phyloP scores from a whole-genome alignment of 495 filamentous ascomycete genomes.

The Poronia punctata region DNA sequence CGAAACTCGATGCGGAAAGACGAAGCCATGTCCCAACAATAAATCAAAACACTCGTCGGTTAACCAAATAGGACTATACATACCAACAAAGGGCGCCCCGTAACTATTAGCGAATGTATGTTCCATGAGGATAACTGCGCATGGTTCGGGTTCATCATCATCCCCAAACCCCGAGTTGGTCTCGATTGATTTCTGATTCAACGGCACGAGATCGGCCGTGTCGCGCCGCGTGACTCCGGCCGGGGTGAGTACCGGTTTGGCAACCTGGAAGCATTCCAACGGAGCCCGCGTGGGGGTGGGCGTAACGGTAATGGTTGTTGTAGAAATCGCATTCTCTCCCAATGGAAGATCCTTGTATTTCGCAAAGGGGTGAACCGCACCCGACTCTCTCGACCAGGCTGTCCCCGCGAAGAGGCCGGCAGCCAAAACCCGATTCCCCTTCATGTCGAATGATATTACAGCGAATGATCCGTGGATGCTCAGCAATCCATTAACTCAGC shows the following conservation, averaged over 20 bases:
- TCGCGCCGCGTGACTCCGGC: slow-evolving; percentile 31
- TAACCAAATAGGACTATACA: slow-evolving; percentile 6
- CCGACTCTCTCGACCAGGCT: slow-evolving; percentile 5
- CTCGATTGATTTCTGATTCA: slow-evolving; percentile 8
- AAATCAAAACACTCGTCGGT: background rate
- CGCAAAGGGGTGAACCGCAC: slow-evolving; percentile 15
- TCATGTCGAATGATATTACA: no score
- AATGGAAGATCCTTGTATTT: slow-evolving; percentile 16
- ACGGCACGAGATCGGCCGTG: slow-evolving; percentile 21
- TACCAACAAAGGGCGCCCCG: slow-evolving; percentile 73
- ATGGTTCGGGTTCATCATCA: slow-evolving; percentile 23
- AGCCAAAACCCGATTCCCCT: no score
- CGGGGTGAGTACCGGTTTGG: slow-evolving; percentile 52
- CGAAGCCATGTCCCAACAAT: slow-evolving; percentile 8
- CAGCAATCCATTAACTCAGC: no score
- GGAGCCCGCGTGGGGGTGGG: slow-evolving; percentile 13
- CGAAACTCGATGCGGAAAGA: no score
- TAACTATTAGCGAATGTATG: slow-evolving; percentile 76
- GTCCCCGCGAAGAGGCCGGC: slow-evolving; percentile 13
- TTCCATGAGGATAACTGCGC: slow-evolving; percentile 49
- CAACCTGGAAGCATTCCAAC: slow-evolving; percentile 61
- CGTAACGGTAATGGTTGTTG: slow-evolving; percentile 1
- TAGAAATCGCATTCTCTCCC: slow-evolving; percentile 2
- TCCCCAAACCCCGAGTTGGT: slow-evolving; percentile 33
- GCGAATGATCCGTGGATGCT: no score